Evolutionary conservation across 352 stramenopile species (phyloP).

Genomic region (Phytophthora fragariaefolia): DNA sequence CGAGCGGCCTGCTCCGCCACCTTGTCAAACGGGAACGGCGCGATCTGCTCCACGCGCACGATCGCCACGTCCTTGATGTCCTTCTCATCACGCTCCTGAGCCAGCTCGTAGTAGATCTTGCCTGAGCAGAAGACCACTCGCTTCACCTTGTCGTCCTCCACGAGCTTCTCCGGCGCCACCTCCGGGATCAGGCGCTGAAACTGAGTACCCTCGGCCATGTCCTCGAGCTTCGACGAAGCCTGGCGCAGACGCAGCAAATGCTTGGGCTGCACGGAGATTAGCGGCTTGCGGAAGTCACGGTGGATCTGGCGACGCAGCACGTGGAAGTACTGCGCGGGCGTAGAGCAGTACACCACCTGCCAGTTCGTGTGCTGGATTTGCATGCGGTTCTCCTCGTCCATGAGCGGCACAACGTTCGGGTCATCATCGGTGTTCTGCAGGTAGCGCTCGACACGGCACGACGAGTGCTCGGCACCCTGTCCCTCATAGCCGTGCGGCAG

Average conservation of each 20-base stretch:
- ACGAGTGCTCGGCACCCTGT: slow-evolving; percentile 96
- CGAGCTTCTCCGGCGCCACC: slow-evolving; percentile 59
- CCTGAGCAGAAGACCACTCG: slow-evolving; percentile 95
- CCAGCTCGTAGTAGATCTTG: slow-evolving; percentile 98
- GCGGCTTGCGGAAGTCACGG: slow-evolving; percentile 97
- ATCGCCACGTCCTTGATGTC: slow-evolving; percentile 89
- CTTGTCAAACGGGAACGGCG: slow-evolving; percentile 97
- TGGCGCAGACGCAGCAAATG: slow-evolving; percentile 94
- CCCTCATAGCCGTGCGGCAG: slow-evolving; percentile 97
- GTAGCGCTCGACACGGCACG: slow-evolving; percentile 95
- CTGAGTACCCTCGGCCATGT: slow-evolving; percentile 93
- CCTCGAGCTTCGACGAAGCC: slow-evolving; percentile 91
- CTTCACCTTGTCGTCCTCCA: slow-evolving; percentile 63
- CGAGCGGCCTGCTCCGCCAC: slow-evolving; percentile 87
- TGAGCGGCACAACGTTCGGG: slow-evolving; percentile 92
- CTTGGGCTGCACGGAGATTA: slow-evolving; percentile 97
- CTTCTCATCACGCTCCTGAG: slow-evolving; percentile 88
- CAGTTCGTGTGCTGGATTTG: slow-evolving; percentile 98
- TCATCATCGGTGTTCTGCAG: slow-evolving; percentile 95
- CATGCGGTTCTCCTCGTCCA: slow-evolving; percentile 94
- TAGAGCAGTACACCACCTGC: slow-evolving; percentile 98
- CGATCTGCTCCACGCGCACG: slow-evolving; percentile 96
- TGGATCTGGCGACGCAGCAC: slow-evolving; percentile 93
- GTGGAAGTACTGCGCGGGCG: slow-evolving; percentile 94
- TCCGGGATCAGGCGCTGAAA: slow-evolving; percentile 94